Evolutionary conservation across 2,329 filamentous ascomycete species (phyloP).

Genomic region (Colletotrichum eremochloae): DNA sequence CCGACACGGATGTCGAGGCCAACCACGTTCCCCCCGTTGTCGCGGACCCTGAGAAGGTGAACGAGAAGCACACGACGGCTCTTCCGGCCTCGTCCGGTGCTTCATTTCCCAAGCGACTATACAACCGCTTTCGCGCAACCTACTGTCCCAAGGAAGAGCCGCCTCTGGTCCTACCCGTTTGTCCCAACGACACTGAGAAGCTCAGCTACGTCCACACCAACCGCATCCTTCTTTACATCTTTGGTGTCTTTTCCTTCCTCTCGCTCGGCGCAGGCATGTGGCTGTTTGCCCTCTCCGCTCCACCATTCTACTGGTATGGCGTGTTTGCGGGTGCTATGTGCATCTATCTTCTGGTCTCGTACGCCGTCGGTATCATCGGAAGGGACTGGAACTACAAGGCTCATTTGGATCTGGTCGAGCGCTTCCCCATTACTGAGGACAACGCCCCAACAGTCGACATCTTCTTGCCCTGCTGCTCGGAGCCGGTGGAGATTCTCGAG

Average conservation of each 20-base stretch:
- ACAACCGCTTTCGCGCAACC: slow-evolving; percentile 47
- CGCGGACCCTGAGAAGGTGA: slow-evolving; percentile 34
- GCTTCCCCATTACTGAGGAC: slow-evolving; percentile 50
- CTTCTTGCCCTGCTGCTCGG: slow-evolving; percentile 57
- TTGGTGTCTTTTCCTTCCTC: slow-evolving; percentile 56
- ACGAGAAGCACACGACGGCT: slow-evolving; percentile 37
- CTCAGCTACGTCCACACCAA: slow-evolving; percentile 55
- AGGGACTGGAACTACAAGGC: slow-evolving; percentile 54
- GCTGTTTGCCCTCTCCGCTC: slow-evolving; percentile 54
- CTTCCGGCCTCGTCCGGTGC: slow-evolving; percentile 28
- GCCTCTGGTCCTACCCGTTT: slow-evolving; percentile 51
- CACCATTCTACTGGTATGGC: slow-evolving; percentile 55
- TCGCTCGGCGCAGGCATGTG: slow-evolving; percentile 58
- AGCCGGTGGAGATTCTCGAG: slow-evolving; percentile 55
- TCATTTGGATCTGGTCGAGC: slow-evolving; percentile 50
- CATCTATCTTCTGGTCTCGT: slow-evolving; percentile 57
- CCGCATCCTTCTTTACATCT: slow-evolving; percentile 55
- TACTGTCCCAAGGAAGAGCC: slow-evolving; percentile 53
- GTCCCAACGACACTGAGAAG: slow-evolving; percentile 56
- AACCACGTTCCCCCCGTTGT: slow-evolving; percentile 29
- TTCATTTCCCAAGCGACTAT: slow-evolving; percentile 44
- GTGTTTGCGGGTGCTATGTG: slow-evolving; percentile 55
- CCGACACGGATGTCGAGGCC: slow-evolving; percentile 38
- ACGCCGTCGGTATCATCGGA: slow-evolving; percentile 55
- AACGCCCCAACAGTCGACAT: slow-evolving; percentile 56